These are phyloP conservation scores for Lignosus rhinocerotis DNA, from an alignment of 1,284 basidiomycete species.

Conservation along the genomic window DNA sequence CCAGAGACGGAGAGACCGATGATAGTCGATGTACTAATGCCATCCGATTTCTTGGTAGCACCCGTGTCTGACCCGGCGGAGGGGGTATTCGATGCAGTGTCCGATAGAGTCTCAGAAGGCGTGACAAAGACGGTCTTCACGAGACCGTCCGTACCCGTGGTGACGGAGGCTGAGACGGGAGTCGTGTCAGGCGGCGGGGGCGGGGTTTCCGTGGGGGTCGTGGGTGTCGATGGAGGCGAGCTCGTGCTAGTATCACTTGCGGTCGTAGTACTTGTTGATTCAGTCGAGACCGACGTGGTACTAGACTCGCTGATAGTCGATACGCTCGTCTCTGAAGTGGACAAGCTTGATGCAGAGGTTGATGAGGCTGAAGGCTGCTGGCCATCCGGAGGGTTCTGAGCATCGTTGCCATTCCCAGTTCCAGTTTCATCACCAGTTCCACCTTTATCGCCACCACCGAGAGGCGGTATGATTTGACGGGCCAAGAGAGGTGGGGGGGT, in stretches of 20 bases:
- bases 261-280: not conserved
- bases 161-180: conserved; percentile 11
- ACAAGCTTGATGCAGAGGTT: not conserved
- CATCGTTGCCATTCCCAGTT: not conserved
- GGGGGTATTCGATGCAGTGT: conserved; percentile 18
- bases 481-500: not conserved
- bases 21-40: conserved; percentile 67
- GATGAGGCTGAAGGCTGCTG: not conserved
- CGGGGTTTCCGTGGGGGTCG: not conserved
- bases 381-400: not conserved
- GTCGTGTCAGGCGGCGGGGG: conserved; percentile 12
- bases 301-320: not conserved
- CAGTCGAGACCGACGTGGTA: not conserved
- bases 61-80: conserved; percentile 10
- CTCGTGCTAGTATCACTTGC: not conserved
- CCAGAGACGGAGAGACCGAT: conserved; percentile 78
- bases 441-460: not conserved
- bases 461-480: conserved; percentile 10
- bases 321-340: not conserved
- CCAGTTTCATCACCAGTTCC: conserved; percentile 1
- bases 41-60: conserved; percentile 21
- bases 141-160: conserved; percentile 28
- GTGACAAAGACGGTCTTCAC: conserved; percentile 21
- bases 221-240: conserved; percentile 7
- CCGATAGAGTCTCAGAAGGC: conserved; percentile 9